Evolutionary conservation across 2,329 filamentous ascomycete genomes (phyloP).

Genomic region (Aureobasidium sp.): DNA sequence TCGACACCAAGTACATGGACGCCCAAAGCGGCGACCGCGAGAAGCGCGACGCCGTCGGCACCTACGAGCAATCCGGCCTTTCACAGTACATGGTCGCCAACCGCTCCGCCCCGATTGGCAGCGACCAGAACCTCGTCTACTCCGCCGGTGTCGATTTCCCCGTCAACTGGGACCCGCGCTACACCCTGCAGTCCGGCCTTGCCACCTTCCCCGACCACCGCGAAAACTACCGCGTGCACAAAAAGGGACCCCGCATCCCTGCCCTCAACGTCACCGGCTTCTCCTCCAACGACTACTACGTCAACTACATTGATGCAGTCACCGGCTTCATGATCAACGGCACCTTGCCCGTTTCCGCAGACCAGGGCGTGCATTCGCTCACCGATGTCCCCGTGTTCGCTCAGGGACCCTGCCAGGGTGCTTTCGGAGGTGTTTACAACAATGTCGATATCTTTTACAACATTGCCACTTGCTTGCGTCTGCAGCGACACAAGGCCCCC

Average conservation of each 20-base stretch:
- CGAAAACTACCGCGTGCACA: conserved; percentile 67
- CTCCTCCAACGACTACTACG: conserved; percentile 49
- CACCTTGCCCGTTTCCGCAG: conserved; percentile 54
- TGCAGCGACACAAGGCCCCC: conserved; percentile 22
- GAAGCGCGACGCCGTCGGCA: conserved; percentile 67
- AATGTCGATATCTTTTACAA: conserved; percentile 68
- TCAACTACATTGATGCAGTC: conserved; percentile 56
- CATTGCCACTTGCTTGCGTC: conserved; percentile 59
- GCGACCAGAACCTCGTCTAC: conserved; percentile 49
- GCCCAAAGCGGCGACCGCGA: conserved; percentile 56
- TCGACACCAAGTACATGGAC: conserved; percentile 69
- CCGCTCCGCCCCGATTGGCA: conserved; percentile 66
- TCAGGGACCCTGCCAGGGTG: conserved; percentile 67
- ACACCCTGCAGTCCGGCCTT: conserved; percentile 66
- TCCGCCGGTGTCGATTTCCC: conserved; percentile 69
- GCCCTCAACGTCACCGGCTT: conserved; percentile 46
- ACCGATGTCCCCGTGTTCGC: conserved; percentile 74
- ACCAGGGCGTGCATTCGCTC: conserved; percentile 65
- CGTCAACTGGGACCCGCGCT: conserved; percentile 74
- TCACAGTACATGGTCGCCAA: conserved; percentile 64
- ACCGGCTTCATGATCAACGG: conserved; percentile 68
- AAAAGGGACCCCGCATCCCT: conserved; percentile 53
- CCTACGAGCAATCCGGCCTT: conserved; percentile 63
- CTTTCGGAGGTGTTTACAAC: conserved; percentile 61
- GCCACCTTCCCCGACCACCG: conserved; percentile 64